Evolutionary conservation across 2,329 filamentous ascomycete genomes (phyloP).

Genomic region (Alternaria arborescens): DNA sequence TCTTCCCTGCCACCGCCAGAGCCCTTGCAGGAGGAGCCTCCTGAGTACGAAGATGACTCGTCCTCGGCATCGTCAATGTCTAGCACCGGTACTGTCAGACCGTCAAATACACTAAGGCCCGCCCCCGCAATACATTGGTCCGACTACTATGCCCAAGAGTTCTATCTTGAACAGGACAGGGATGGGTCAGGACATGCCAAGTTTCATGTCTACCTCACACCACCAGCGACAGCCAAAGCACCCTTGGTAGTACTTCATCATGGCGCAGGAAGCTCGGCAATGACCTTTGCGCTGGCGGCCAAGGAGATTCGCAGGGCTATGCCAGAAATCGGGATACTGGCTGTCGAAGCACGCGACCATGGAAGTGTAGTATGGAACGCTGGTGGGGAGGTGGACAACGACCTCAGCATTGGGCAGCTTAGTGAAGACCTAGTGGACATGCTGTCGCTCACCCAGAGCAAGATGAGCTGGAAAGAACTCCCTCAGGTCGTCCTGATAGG

Average conservation of each 20-base stretch:
- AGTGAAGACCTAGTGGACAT: constrained; percentile 76
- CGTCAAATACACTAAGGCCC: constrained; percentile 73
- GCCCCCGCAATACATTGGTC: constrained; percentile 78
- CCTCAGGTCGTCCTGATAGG: constrained; percentile 85
- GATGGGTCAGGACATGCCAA: constrained; percentile 58
- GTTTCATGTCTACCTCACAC: constrained; percentile 88
- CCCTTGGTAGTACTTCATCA: constrained; percentile 95
- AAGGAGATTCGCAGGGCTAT: constrained; percentile 79
- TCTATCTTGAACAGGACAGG: constrained; percentile 68
- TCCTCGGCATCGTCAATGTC: constrained; percentile 80
- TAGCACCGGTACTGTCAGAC: constrained; percentile 90
- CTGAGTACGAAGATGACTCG: constrained; percentile 60
- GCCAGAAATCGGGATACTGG: constrained; percentile 82
- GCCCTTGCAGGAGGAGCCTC: constrained; percentile 57
- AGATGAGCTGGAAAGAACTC: constrained; percentile 76
- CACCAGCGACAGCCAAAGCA: constrained; percentile 71
- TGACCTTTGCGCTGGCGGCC: constrained; percentile 87
- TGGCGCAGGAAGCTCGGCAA: constrained; percentile 89
- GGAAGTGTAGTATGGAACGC: constrained; percentile 67
- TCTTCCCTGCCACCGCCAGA: constrained; percentile 66
- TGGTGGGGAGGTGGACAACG: constrained; percentile 56
- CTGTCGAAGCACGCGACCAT: constrained; percentile 86
- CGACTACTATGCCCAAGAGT: constrained; percentile 87
- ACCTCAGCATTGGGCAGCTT: constrained; percentile 77
- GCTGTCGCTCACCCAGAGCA: constrained; percentile 70